These are phyloP conservation scores for Penicillium flavigenum DNA, from an alignment of 495 filamentous ascomycete species.

Conservation along the genomic window DNA sequence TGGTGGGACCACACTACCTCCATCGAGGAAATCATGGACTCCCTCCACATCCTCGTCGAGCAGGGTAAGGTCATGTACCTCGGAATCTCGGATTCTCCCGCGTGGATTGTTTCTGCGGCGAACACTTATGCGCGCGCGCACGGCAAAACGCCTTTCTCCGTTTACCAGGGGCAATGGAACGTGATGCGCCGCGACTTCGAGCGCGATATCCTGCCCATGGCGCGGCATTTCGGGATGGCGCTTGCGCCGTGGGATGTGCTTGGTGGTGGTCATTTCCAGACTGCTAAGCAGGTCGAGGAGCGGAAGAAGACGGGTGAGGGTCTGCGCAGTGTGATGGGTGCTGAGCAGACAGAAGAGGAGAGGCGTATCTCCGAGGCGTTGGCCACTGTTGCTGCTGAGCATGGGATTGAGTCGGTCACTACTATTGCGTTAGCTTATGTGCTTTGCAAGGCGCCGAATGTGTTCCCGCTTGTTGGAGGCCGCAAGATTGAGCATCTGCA, in stretches of 20 bases:
- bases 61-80: slow-evolving; percentile 63
- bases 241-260: slow-evolving; percentile 57
- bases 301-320: slow-evolving; percentile 34
- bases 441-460: slow-evolving; percentile 68
- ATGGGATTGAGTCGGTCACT: slow-evolving; percentile 47
- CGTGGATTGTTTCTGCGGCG: slow-evolving; percentile 60
- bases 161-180: slow-evolving; percentile 68
- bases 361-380: slow-evolving; percentile 46
- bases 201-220: slow-evolving; percentile 59
- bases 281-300: slow-evolving; percentile 31
- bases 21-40: slow-evolving; percentile 61
- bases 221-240: slow-evolving; percentile 55
- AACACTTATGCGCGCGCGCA: slow-evolving; percentile 61
- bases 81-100: slow-evolving; percentile 61
- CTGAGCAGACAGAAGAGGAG: slow-evolving; percentile 40
- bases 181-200: slow-evolving; percentile 54
- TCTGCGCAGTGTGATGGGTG: slow-evolving; percentile 22
- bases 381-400: slow-evolving; percentile 50
- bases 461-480: slow-evolving; percentile 73
- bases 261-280: slow-evolving; percentile 55
- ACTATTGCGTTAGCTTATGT: slow-evolving; percentile 73
- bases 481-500: slow-evolving; percentile 63
- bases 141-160: slow-evolving; percentile 59
- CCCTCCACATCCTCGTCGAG: slow-evolving; percentile 55
- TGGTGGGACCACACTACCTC: slow-evolving; percentile 60